These are phyloP conservation scores for Hanseniaspora occidentalis DNA, from an alignment of 805 yeast genomes.

Conservation along the genomic window DNA sequence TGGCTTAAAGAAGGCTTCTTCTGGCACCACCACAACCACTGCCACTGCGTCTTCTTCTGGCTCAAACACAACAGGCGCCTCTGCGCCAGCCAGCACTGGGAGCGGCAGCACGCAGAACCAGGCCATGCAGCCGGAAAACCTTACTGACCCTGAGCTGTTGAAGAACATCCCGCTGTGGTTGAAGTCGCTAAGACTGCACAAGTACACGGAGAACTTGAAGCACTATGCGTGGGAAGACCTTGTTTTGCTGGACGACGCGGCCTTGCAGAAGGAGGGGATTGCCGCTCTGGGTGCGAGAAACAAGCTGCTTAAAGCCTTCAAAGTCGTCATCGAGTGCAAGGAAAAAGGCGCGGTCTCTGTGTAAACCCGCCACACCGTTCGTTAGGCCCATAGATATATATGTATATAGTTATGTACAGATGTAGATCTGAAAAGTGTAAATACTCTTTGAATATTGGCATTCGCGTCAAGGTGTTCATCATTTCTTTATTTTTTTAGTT, in stretches of 20 bases:
- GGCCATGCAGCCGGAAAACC: constrained; percentile 36
- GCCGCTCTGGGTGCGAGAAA: constrained; percentile 93
- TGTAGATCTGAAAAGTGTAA: background rate
- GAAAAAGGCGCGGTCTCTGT: too few species aligned
- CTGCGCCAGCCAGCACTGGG: constrained; percentile 1
- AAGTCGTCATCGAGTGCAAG: constrained; percentile 53
- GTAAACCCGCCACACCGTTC: too few species aligned
- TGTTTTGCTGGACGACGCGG: constrained; percentile 54
- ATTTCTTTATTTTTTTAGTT: too few species aligned
- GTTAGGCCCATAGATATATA: too few species aligned
- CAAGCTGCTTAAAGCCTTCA: constrained; percentile 84
- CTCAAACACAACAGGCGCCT: constrained; percentile 2
- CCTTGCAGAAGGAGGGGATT: constrained; percentile 71
- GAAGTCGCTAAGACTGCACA: constrained; percentile 78
- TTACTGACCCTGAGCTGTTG: constrained; percentile 43
- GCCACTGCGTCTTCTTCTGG: constrained; percentile 2
- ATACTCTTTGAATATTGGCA: too few species aligned
- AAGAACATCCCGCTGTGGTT: constrained; percentile 86
- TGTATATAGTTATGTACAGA: constrained; percentile 14
- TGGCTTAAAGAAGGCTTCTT: background rate
- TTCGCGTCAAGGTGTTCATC: too few species aligned
- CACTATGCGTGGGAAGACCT: constrained; percentile 69
- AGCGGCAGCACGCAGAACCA: constrained; percentile 6
- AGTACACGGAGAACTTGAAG: constrained; percentile 76
- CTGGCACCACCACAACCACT: background rate